Evolutionary conservation across 352 stramenopile genomes (phyloP).

Genomic region (Saprolegnia diclina): DNA sequence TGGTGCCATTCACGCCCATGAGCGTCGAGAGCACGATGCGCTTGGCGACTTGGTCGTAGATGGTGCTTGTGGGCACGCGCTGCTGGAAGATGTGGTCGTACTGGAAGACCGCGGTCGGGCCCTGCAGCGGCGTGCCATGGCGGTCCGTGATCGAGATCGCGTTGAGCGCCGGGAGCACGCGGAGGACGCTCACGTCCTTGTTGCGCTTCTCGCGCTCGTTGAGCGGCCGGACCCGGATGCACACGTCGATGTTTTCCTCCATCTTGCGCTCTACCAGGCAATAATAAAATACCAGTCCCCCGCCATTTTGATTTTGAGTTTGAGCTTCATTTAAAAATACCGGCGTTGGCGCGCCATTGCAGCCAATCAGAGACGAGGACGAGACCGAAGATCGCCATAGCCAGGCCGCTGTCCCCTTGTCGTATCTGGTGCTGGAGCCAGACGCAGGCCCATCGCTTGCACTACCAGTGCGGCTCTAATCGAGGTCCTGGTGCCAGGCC

Average conservation of each 20-base stretch:
- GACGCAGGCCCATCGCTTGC: too few species aligned
- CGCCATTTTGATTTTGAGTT: too few species aligned
- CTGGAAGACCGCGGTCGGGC: constrained; percentile 69
- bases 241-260: constrained; percentile 70
- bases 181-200: constrained; percentile 44
- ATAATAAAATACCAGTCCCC: too few species aligned
- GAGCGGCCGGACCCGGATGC: constrained; percentile 72
- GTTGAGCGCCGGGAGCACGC: constrained; percentile 38
- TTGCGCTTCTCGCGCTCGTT: constrained; percentile 58
- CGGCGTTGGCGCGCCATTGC: too few species aligned
- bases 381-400: too few species aligned
- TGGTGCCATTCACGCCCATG: constrained; percentile 87
- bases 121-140: constrained; percentile 43
- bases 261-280: background rate
- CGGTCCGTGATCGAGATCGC: constrained; percentile 53
- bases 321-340: too few species aligned
- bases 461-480: too few species aligned
- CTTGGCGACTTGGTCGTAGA: constrained; percentile 88
- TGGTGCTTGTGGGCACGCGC: constrained; percentile 39
- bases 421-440: too few species aligned
- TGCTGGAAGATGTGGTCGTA: constrained; percentile 76
- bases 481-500: too few species aligned
- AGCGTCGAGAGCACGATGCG: constrained; percentile 90
- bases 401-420: too few species aligned
- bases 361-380: too few species aligned